Percentiles rank a stretch among this genome's conserved stretches.
Evolutionary conservation across 495 filamentous ascomycete genomes (phyloP).

Genomic region (Bombardia bombarda): DNA sequence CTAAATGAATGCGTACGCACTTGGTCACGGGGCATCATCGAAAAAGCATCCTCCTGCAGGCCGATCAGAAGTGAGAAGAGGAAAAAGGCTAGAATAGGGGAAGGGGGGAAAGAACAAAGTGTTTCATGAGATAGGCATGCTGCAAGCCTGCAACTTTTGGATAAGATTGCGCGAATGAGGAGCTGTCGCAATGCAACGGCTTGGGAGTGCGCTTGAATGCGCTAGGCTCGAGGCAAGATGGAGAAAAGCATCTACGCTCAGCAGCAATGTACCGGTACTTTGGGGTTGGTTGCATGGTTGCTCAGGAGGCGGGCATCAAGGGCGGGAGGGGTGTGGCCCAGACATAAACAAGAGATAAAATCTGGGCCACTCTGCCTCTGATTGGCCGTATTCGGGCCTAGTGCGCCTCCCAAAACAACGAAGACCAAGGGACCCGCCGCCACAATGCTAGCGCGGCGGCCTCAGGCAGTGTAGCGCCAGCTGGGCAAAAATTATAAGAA

Average conservation of each 20-base stretch:
- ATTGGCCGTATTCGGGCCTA: constrained; percentile 17
- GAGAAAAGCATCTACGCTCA: no score
- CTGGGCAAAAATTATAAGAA: constrained; percentile 40
- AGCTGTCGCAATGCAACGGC: background rate
- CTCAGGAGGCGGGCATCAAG: constrained; percentile 13
- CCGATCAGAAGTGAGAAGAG: background rate
- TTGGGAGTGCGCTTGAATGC: background rate
- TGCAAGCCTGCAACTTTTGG: constrained; percentile 8
- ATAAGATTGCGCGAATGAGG: constrained; percentile 5
- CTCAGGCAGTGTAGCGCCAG: constrained; percentile 19
- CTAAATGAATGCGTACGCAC: no score
- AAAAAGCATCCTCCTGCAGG: background rate
- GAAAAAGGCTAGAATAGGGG: constrained; percentile 4
- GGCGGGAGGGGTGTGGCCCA: constrained; percentile 8
- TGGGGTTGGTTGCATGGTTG: constrained; percentile 12
- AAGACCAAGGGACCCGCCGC: constrained; percentile 21
- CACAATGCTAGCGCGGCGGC: constrained; percentile 23
- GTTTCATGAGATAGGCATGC: constrained; percentile 10
- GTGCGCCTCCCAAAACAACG: constrained; percentile 18
- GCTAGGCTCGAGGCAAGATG: no score
- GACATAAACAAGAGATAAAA: constrained; percentile 19
- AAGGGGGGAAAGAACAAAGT: constrained; percentile 1
- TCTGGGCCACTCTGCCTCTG: constrained; percentile 4
- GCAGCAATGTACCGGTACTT: constrained; percentile 26
- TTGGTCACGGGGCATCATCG: background rate